A percentile compares a stretch with the other conserved stretches of the same genome.
Evolutionary conservation across 2,329 filamentous ascomycete genomes (phyloP).

Genomic region (Cladosporium cucumerinum): DNA sequence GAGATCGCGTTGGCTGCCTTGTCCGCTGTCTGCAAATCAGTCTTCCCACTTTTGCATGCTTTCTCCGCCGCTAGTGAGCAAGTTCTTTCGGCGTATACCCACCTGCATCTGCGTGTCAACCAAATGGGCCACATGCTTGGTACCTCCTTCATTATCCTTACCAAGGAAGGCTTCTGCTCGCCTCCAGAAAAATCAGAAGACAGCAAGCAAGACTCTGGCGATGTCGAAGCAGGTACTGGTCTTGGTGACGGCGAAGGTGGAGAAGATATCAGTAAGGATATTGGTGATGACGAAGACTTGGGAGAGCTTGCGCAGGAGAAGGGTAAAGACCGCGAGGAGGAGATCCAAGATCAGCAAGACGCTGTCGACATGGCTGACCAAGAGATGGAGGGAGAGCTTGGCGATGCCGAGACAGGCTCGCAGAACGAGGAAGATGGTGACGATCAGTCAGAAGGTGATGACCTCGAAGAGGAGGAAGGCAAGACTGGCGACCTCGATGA

Average conservation of each 20-base stretch:
- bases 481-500: slow-evolving; percentile 76
- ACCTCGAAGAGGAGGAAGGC: slow-evolving; percentile 65
- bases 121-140: slow-evolving; percentile 73
- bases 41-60: slow-evolving; percentile 70
- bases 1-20: slow-evolving; percentile 44
- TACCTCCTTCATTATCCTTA: slow-evolving; percentile 74
- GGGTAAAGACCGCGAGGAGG: slow-evolving; percentile 50
- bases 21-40: slow-evolving; percentile 57
- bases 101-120: slow-evolving; percentile 66
- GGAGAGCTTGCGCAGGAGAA: slow-evolving; percentile 81
- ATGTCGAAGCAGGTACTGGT: slow-evolving; percentile 86
- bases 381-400: slow-evolving; percentile 83
- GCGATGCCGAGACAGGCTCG: slow-evolving; percentile 52
- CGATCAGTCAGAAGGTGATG: slow-evolving; percentile 50
- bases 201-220: slow-evolving; percentile 52
- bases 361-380: slow-evolving; percentile 90
- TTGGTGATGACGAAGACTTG: slow-evolving; percentile 88
- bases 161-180: slow-evolving; percentile 84
- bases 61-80: slow-evolving; percentile 63
- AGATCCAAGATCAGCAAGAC: slow-evolving; percentile 77
- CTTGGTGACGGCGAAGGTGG: slow-evolving; percentile 92
- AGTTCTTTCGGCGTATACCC: slow-evolving; percentile 56
- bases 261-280: slow-evolving; percentile 97
- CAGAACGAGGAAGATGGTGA: slow-evolving; percentile 64
- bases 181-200: slow-evolving; percentile 68